These are phyloP conservation scores for Phaeophleospora eucalypticola DNA, from an alignment of 2,329 filamentous ascomycete genomes.

Conservation along the genomic window DNA sequence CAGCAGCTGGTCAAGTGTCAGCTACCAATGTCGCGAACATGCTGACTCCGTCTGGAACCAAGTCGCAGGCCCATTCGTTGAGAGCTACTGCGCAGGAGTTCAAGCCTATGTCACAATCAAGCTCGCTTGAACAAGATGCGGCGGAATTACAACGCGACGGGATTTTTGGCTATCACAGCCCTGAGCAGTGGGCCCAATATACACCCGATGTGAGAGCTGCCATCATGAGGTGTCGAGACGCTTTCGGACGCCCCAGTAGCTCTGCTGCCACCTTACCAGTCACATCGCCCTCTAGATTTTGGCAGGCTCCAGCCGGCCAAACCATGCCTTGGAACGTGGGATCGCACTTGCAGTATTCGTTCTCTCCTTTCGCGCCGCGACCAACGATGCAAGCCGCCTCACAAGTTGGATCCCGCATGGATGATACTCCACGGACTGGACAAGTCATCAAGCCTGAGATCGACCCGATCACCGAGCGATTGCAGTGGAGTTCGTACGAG, in stretches of 20 bases:
- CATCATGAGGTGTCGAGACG: neutral
- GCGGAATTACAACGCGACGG: constrained; percentile 7
- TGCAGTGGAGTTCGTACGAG: constrained; percentile 19
- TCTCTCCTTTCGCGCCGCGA: no score
- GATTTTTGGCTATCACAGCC: neutral
- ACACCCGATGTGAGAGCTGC: neutral
- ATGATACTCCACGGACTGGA: constrained; percentile 6
- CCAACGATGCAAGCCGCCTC: neutral
- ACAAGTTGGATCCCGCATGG: no score
- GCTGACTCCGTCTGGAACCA: neutral
- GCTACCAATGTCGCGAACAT: neutral
- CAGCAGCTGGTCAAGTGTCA: neutral
- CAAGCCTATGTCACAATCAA: constrained; percentile 19
- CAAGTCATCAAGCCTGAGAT: constrained; percentile 18
- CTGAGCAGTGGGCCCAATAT: constrained; percentile 1
- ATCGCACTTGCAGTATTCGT: no score
- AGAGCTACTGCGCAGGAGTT: constrained; percentile 27
- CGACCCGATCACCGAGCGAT: constrained; percentile 11
- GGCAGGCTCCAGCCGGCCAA: no score
- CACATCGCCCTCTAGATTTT: neutral
- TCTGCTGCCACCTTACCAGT: neutral
- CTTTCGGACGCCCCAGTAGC: neutral
- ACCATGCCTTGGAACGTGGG: no score
- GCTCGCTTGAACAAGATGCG: constrained; percentile 14
- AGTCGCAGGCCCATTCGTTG: constrained; percentile 14